These are phyloP conservation scores for Fusarium sp. DNA, from an alignment of 2,329 filamentous ascomycete species.

Conservation along the genomic window DNA sequence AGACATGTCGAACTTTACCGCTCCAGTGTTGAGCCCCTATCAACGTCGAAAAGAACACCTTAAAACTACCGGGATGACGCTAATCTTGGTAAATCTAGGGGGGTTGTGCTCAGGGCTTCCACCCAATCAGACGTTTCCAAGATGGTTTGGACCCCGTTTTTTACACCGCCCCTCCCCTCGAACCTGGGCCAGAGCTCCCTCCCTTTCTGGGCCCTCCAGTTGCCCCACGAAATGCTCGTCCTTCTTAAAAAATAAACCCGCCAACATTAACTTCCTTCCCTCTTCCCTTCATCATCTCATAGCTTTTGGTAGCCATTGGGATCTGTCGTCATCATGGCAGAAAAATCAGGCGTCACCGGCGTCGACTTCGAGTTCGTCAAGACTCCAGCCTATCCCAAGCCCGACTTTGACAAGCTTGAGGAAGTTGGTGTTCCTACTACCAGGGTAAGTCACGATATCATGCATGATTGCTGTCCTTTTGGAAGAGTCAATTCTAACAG, in stretches of 20 bases:
- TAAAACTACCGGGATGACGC: conserved; percentile 31
- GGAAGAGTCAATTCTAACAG: conserved; percentile 8
- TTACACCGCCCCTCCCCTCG: conserved; percentile 37
- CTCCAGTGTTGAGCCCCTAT: conserved; percentile 21
- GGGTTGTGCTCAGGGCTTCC: background rate
- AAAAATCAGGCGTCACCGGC: conserved; percentile 49
- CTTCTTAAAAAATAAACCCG: conserved; percentile 39
- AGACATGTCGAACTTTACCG: conserved; percentile 23
- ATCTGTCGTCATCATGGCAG: conserved; percentile 51
- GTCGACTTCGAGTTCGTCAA: conserved; percentile 58
- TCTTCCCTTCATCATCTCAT: conserved; percentile 33
- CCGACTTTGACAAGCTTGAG: conserved; percentile 76
- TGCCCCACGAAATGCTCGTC: conserved; percentile 36
- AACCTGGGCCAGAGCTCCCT: conserved; percentile 34
- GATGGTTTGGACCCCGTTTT: conserved; percentile 19
- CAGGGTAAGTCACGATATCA: conserved; percentile 47
- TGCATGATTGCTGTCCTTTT: conserved; percentile 37
- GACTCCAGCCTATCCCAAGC: conserved; percentile 54
- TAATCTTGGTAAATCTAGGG: conserved; percentile 26
- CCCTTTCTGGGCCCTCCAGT: conserved; percentile 27
- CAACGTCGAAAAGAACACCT: conserved; percentile 27
- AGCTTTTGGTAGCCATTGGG: conserved; percentile 45
- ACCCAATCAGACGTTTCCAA: conserved; percentile 17
- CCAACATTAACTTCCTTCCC: conserved; percentile 23
- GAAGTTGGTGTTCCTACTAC: conserved; percentile 64